Evolutionary conservation across 345 rosid species (phyloP).

Genomic region (Salix dunnii): DNA sequence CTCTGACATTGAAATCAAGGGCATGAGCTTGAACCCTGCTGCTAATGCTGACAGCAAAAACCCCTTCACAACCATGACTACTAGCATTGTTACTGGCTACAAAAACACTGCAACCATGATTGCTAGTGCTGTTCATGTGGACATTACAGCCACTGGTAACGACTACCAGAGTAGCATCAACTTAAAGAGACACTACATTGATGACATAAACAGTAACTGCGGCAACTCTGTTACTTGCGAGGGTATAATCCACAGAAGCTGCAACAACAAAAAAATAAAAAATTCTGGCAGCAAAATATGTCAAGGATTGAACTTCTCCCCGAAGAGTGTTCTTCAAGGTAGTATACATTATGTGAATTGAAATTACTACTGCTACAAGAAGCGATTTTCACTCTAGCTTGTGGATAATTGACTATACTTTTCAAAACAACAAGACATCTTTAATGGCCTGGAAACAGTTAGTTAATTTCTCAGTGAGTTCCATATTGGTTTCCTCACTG

Average conservation of each 20-base stretch:
- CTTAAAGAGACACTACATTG: constrained; percentile 7
- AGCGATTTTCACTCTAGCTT: background rate
- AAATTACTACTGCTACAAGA: background rate
- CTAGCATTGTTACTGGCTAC: background rate
- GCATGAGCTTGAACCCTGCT: background rate
- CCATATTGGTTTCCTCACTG: no score
- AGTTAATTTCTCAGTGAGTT: no score
- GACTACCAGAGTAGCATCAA: background rate
- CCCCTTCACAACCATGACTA: background rate
- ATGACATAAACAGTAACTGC: constrained; percentile 21
- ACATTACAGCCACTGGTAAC: background rate
- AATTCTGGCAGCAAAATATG: constrained; percentile 16
- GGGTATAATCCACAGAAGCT: constrained; percentile 12
- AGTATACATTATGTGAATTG: background rate
- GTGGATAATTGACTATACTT: background rate
- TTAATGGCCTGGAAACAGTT: no score
- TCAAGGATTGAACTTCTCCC: constrained; percentile 42
- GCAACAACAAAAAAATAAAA: constrained; percentile 8
- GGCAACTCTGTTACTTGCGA: constrained; percentile 7
- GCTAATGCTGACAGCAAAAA: background rate
- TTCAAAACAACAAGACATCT: no score
- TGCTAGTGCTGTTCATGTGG: constrained; percentile 1
- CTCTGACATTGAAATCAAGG: background rate
- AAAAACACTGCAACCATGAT: background rate
- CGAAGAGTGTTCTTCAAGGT: constrained; percentile 68